Percentiles rank a stretch among this genome's conserved stretches.
Evolutionary conservation across 331 rosid genomes (phyloP).

Genomic region (Pyrus hybrid): DNA sequence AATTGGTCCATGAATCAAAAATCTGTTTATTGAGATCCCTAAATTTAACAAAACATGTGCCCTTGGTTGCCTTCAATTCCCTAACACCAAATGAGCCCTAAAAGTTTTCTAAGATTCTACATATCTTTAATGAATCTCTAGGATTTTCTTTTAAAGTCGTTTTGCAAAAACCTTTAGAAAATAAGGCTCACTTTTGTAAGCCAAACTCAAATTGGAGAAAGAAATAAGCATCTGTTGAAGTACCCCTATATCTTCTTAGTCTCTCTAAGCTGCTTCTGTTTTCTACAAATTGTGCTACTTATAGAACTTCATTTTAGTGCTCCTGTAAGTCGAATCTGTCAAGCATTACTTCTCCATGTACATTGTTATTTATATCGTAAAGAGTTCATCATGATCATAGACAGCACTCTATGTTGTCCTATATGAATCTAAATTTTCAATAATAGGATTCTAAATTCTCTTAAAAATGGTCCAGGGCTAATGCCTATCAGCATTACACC

Average conservation of each 20-base stretch:
- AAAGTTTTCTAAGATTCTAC: neutral
- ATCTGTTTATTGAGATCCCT: too few relatives aligned
- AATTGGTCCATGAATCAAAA: too few relatives aligned
- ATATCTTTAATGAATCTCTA: neutral
- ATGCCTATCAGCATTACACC: neutral
- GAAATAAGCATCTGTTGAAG: neutral
- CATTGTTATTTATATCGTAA: neutral
- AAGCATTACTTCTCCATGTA: neutral
- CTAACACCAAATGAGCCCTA: too few relatives aligned
- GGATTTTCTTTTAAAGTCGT: neutral
- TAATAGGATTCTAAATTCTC: neutral
- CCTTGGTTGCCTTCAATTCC: too few relatives aligned
- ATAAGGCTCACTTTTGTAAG: neutral
- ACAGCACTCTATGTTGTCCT: neutral
- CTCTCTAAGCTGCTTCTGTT: neutral
- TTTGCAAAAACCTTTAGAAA: neutral
- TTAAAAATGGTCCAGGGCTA: neutral
- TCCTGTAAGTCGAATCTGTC: neutral
- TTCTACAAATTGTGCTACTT: neutral
- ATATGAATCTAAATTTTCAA: neutral
- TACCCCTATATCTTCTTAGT: neutral
- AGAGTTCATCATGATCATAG: neutral
- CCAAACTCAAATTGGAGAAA: neutral
- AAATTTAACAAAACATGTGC: too few relatives aligned
- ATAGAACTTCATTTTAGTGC: neutral